Base-by-base conservation (phyloP, 306 rosid species). In the Cicer bijugum region DNA sequence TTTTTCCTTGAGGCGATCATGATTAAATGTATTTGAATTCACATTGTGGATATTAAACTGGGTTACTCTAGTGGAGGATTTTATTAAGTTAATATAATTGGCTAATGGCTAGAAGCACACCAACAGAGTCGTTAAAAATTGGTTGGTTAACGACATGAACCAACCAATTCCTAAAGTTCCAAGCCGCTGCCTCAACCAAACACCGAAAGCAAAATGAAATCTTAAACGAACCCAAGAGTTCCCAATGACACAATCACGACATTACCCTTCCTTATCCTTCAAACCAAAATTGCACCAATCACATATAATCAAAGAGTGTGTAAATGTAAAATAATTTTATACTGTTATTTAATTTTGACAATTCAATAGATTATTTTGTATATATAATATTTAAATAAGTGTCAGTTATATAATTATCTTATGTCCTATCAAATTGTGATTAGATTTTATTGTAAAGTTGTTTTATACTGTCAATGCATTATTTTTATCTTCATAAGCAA, bases 161-260 rank as follows among this genome's bases (percentile, higher is more conserved):
- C 17, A 35, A n/a, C 46, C 19, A 61, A 33, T 61, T 4, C 23
- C 12, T 14, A 37, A n/a, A 63, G 1, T 14, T 62, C 48, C 0
- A 62, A 62, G 63, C 63, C 47, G 47, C 47, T 39, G 68, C 28
- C 28, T 62, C 48, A n/a, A 62, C 28, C 47, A 38, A 39, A 62
- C 28, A 14, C 12, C 68, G 39, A 62, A 62, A 39, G 47, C 46
- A 14, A 38, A 61, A 37, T 62, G 47, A 14, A 38, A 62, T 62
- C 48, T 62, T 62, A 62, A 62, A 15, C n/a, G 14, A 62, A 5
- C 47, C 10, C 28, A 62, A 62, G n/a, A 62, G 68, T 16, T 15
- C 12, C 28, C 11, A 57, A 10, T 12, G 6, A 48, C 3, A 48
- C 16, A 48, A n/a, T 48, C 55, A 48, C 48, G 8, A n/a, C 4